These are phyloP conservation scores for Sclerotinia glacialis DNA, from an alignment of 2,329 filamentous ascomycete genomes.

Conservation along the genomic window DNA sequence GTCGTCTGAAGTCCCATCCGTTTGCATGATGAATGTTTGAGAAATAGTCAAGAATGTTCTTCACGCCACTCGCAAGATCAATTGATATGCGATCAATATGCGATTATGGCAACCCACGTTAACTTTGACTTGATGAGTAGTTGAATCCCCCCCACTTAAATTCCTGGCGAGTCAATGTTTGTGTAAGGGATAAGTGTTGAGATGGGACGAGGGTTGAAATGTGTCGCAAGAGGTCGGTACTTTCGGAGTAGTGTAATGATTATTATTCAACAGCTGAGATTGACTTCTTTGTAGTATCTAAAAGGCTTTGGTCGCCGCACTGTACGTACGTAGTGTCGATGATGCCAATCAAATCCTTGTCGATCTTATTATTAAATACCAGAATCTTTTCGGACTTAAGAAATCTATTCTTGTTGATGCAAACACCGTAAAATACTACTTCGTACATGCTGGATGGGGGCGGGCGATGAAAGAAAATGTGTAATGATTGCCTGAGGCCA, in stretches of 20 bases:
- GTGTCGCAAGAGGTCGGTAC: not conserved
- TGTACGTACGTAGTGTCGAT: not conserved
- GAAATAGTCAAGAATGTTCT: constrained; percentile 68
- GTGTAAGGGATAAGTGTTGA: not conserved
- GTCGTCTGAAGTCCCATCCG: constrained; percentile 45
- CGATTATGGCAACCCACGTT: not conserved
- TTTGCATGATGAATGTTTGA: constrained; percentile 56
- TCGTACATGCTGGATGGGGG: not conserved
- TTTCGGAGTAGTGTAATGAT: not conserved
- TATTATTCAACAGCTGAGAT: not conserved
- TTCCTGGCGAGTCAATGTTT: not conserved
- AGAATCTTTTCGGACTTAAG: constrained; percentile 7
- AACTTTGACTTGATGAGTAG: not conserved
- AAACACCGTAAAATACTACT: constrained; percentile 15
- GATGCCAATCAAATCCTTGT: constrained; percentile 10
- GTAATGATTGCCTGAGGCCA: constrained; percentile 1
- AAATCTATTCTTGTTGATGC: not conserved
- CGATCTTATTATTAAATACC: not conserved
- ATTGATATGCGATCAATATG: not conserved
- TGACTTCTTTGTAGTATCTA: not conserved
- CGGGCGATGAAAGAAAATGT: not conserved
- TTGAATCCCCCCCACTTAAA: not conserved
- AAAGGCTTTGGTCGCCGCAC: not conserved
- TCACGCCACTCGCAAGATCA: constrained; percentile 43
- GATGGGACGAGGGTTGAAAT: not conserved